Evolutionary conservation across 352 stramenopile genomes (phyloP), one percentile per base, ranked within the genome.

Genomic region (Phytophthora macrochlamydospora): DNA sequence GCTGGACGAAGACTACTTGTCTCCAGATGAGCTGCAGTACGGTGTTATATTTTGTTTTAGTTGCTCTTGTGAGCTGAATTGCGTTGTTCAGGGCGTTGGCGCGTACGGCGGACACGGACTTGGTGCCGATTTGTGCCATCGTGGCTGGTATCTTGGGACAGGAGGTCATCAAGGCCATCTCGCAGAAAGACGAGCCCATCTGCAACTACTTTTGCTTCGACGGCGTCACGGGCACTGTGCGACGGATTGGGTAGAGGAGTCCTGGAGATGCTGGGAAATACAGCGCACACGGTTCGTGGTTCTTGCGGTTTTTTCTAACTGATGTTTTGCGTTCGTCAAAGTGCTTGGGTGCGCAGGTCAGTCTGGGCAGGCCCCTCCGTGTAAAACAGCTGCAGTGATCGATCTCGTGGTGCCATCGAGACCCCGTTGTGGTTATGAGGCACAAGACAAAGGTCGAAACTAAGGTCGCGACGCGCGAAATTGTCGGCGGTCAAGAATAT

Each of bases 161-260:
- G 70, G 98, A 99, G 85, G 83, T 99, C 40, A 97, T 99, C 78
- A 99, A 99, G 76, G 92, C 92, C n/a, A 94, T 99, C 40, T 98
- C 91, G 54, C 90, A 94, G 48, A 98, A 98, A 68, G 97, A 98
- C 74, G 91, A 98, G 71, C 97, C 97, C 7, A 94, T 98, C 42
- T 97, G 96, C 80, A 99, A 99, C 81, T 91, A 94, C 43, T 95
- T 99, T 59, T 88, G 95, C 66, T 98, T 99, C 43, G 93, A 98
- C 48, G 88, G 87, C 32, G 59, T 67, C 7, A 66, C 73, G 11
- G 87, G 87, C 2, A 79, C 68, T 1, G 87, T 93, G 46, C 73
- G 82, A 48, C 71, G 71, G 59, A 88, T 93, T 38, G 80, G 82
- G 7, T 92, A 79, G 65, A 58, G 11, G 18, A 46, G 18, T 30